Evolutionary conservation across 495 filamentous ascomycete genomes (phyloP).

Genomic region (Pyrenopolyporus hunteri): DNA sequence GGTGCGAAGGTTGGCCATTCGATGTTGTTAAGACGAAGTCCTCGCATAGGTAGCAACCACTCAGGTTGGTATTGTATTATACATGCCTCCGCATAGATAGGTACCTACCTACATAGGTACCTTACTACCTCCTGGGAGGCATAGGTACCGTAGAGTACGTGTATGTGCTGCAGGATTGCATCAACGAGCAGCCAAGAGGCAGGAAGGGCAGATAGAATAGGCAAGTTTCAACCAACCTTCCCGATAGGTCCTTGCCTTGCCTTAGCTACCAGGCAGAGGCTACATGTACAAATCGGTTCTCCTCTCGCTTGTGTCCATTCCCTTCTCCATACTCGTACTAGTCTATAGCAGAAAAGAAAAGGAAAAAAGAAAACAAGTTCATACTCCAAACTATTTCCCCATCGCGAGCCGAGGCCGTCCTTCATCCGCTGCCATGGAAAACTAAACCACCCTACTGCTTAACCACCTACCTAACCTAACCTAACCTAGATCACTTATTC

Average conservation of each 20-base stretch:
- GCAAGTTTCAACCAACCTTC: background rate
- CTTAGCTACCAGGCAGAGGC: too few species aligned
- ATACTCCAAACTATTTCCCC: background rate
- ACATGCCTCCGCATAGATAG: background rate
- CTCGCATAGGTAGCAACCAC: too few species aligned
- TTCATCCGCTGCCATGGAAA: background rate
- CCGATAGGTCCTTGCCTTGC: too few species aligned
- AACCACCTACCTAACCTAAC: background rate
- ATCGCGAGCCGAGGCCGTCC: background rate
- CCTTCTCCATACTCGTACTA: background rate
- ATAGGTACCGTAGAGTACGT: constrained; percentile 7
- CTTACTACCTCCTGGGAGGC: too few species aligned
- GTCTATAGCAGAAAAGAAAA: too few species aligned
- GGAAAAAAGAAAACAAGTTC: background rate
- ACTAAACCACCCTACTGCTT: constrained; percentile 6
- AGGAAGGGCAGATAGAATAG: background rate
- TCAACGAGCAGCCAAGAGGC: too few species aligned
- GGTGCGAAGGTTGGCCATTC: too few species aligned
- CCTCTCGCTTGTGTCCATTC: background rate
- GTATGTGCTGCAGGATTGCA: constrained; percentile 6
- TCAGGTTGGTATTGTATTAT: too few species aligned
- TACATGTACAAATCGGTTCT: too few species aligned
- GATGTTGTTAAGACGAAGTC: too few species aligned
- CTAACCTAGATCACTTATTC: constrained; percentile 5
- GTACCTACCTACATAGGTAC: background rate